Conservation (phyloP, 768 basidiomycete species). For the Suillus plorans region DNA sequence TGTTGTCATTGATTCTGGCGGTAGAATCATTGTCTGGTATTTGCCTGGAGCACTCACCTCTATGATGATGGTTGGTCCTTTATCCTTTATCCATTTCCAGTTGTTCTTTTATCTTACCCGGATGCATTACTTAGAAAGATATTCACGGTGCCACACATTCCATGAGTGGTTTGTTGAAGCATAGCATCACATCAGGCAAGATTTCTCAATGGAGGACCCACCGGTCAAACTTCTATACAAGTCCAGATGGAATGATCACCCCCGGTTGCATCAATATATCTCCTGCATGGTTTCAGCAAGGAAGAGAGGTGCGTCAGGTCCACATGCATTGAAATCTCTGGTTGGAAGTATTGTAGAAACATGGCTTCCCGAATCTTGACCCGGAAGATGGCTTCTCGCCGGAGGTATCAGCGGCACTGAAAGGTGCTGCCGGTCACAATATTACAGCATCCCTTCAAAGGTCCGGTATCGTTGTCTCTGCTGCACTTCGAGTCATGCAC, state of each 20-base stretch:
- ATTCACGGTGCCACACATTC: not conserved
- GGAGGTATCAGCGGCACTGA: not conserved
- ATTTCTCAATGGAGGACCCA: not conserved
- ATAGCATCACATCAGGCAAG: not conserved
- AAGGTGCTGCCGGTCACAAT: not conserved
- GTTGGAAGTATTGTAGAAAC: not conserved
- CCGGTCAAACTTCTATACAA: not conserved
- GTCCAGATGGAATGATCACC: not conserved
- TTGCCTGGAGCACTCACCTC: not conserved
- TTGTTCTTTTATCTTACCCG: not conserved
- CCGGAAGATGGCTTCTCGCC: not conserved
- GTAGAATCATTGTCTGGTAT: conserved; percentile 1
- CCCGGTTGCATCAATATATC: too few species aligned
- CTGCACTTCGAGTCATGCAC: not conserved
- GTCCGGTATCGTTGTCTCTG: not conserved
- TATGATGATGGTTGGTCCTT: not conserved
- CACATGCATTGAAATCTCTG: not conserved
- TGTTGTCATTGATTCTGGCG: not conserved
- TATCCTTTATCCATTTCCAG: not conserved
- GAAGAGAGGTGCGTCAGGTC: not conserved
- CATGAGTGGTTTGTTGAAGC: not conserved
- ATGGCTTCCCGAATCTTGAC: not conserved
- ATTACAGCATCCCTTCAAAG: not conserved
- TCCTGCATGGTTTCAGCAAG: not conserved
- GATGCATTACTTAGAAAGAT: not conserved